Conservation (phyloP, 345 rosid genomes). For the Streptanthus diversifolius region DNA sequence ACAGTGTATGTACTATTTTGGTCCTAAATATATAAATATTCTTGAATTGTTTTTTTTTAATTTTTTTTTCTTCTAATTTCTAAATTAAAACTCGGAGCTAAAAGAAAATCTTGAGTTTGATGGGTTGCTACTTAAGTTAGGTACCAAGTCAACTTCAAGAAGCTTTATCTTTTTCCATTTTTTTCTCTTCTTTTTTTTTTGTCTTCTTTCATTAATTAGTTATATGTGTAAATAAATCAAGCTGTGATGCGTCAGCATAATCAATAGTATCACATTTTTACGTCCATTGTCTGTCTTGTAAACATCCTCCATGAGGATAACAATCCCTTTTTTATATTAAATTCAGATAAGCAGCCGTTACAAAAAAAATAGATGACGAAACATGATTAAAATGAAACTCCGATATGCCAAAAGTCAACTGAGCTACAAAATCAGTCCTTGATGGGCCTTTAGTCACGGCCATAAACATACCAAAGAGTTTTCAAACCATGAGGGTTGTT, state of each 20-base stretch:
- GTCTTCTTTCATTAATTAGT: background rate
- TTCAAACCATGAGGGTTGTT: background rate
- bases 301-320: no score
- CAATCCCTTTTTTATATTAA: no score
- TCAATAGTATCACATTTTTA: no score
- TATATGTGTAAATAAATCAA: background rate
- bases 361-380: no score
- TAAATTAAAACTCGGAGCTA: background rate
- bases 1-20: background rate
- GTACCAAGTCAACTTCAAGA: conserved; percentile 22
- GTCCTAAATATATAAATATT: no score
- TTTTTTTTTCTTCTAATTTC: background rate
- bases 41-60: background rate
- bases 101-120: background rate
- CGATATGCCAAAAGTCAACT: background rate
- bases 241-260: background rate
- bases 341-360: no score
- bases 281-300: no score
- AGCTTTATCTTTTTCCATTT: background rate
- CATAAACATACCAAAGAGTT: background rate
- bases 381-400: background rate
- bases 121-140: conserved; percentile 4
- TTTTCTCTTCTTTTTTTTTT: background rate
- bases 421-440: conserved; percentile 4
- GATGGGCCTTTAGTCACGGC: background rate